Percentiles rank a stretch among this genome's conserved stretches.
These are phyloP conservation scores for Yamadazyma aaseri DNA, from an alignment of 1,139 yeast genomes.

Conservation along the genomic window DNA sequence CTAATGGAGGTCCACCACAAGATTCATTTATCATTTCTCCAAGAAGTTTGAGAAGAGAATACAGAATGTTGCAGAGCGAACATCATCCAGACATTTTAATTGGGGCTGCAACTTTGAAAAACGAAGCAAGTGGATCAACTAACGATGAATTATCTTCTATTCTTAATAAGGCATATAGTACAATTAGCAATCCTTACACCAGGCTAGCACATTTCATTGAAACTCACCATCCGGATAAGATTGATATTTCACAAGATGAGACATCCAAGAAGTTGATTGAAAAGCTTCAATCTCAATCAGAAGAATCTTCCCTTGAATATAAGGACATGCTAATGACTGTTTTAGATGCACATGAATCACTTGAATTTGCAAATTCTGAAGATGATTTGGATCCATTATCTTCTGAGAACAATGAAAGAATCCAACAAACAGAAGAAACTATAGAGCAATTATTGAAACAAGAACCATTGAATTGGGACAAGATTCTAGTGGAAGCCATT, in stretches of 20 bases:
- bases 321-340: slow-evolving; percentile 69
- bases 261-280: slow-evolving; percentile 37
- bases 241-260: slow-evolving; percentile 42
- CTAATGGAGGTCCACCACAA: slow-evolving; percentile 64
- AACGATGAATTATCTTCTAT: slow-evolving; percentile 43
- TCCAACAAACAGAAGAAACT: slow-evolving; percentile 35
- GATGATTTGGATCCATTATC: slow-evolving; percentile 55
- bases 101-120: slow-evolving; percentile 23
- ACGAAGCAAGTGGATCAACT: slow-evolving; percentile 19
- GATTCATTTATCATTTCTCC: slow-evolving; percentile 60
- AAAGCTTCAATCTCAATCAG: slow-evolving; percentile 29
- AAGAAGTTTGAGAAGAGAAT: slow-evolving; percentile 65
- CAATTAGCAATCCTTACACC: slow-evolving; percentile 64
- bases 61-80: slow-evolving; percentile 64
- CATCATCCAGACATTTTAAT: slow-evolving; percentile 75
- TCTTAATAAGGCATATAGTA: slow-evolving; percentile 74
- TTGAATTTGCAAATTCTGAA: slow-evolving; percentile 61
- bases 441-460: slow-evolving; percentile 29
- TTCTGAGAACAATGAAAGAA: slow-evolving; percentile 54
- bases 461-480: slow-evolving; percentile 48
- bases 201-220: slow-evolving; percentile 48
- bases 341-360: slow-evolving; percentile 75
- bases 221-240: slow-evolving; percentile 35
- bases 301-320: slow-evolving; percentile 38
- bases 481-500: slow-evolving; percentile 65